A percentile compares a stretch with the other conserved stretches of the same genome.
Conservation (phyloP, 1,284 basidiomycete species). For the Trametes polyzona region DNA sequence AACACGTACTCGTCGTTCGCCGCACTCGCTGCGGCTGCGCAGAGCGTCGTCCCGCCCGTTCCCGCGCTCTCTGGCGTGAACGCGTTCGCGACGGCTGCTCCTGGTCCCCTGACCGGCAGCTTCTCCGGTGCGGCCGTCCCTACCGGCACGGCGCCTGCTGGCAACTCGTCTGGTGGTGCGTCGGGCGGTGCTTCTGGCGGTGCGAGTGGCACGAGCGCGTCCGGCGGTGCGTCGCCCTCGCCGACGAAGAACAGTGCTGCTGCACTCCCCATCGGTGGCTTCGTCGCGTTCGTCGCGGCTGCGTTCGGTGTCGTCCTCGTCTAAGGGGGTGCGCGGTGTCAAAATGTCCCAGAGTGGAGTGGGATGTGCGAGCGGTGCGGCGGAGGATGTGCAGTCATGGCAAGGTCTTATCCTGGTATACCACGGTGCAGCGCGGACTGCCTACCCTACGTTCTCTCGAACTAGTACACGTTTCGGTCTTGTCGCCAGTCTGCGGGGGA, state of each 20-base stretch:
- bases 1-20: conserved; percentile 52
- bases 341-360: background rate
- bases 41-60: conserved; percentile 32
- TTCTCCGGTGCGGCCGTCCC: conserved; percentile 35
- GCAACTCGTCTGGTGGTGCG: conserved; percentile 16
- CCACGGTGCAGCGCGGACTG: conserved; percentile 14
- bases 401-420: conserved; percentile 8
- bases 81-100: conserved; percentile 47
- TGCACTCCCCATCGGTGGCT: conserved; percentile 12
- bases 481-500: background rate
- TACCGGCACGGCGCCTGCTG: conserved; percentile 23
- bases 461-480: background rate
- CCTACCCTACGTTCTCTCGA: conserved; percentile 4
- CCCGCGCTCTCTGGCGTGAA: conserved; percentile 44
- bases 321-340: conserved; percentile 1
- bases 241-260: conserved; percentile 14
- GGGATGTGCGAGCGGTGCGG: background rate
- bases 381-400: background rate
- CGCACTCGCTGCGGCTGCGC: conserved; percentile 37
- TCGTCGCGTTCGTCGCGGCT: conserved; percentile 24
- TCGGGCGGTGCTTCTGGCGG: conserved; percentile 22
- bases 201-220: background rate
- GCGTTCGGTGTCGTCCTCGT: conserved; percentile 26
- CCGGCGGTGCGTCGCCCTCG: background rate
- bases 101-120: conserved; percentile 42